Conservation (phyloP, 139 green algal genomes). For the Micromonas commoda region DNA sequence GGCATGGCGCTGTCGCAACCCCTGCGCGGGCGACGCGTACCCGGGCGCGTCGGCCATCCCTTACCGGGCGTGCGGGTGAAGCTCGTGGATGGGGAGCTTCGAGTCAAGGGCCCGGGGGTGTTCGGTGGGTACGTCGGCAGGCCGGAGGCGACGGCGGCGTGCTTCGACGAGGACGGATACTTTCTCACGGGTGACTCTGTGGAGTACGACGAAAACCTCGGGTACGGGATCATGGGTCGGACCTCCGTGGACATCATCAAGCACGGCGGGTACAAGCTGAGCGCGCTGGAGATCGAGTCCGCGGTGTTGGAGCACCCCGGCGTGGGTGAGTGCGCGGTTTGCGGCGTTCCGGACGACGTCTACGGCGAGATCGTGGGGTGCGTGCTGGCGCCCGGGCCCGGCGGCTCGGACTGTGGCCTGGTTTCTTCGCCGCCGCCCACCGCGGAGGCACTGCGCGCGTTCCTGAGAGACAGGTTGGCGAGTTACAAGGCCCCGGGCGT, state of each 20-base stretch:
- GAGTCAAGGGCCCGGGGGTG: conserved; percentile 56
- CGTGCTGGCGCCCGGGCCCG: conserved; percentile 34
- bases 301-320: conserved; percentile 60
- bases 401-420: neutral
- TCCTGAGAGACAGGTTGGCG: conserved; percentile 45
- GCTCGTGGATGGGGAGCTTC: conserved; percentile 54
- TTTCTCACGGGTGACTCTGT: conserved; percentile 71
- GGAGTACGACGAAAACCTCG: conserved; percentile 25
- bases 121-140: conserved; percentile 83
- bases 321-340: conserved; percentile 69
- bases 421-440: neutral
- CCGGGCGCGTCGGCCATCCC: conserved; percentile 70
- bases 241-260: conserved; percentile 93
- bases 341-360: conserved; percentile 68
- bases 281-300: conserved; percentile 73
- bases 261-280: conserved; percentile 75
- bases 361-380: conserved; percentile 67
- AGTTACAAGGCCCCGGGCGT: conserved; percentile 62
- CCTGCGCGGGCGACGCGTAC: conserved; percentile 41
- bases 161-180: conserved; percentile 76
- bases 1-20: conserved; percentile 94
- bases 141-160: conserved; percentile 61
- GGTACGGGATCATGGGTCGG: conserved; percentile 73
- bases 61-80: conserved; percentile 65
- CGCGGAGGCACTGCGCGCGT: conserved; percentile 23